These are phyloP conservation scores for Myriosclerotinia curreyana DNA, from an alignment of 2,329 filamentous ascomycete species.

Conservation along the genomic window DNA sequence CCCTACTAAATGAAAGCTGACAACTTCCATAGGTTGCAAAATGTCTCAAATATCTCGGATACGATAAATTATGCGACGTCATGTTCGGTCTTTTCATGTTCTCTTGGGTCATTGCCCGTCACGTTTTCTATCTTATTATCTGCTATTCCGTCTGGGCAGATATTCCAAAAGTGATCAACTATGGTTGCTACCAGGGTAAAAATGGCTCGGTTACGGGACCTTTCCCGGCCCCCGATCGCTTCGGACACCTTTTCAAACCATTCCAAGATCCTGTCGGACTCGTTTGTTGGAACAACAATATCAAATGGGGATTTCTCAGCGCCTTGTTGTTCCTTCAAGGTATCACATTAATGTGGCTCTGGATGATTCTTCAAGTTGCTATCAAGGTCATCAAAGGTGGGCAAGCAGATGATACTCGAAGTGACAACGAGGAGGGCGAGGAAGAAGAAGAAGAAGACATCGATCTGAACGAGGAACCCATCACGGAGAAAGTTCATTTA, in stretches of 20 bases:
- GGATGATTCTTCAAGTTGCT: slow-evolving; percentile 81
- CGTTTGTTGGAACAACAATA: slow-evolving; percentile 73
- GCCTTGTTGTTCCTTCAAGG: slow-evolving; percentile 75
- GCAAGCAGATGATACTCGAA: slow-evolving; percentile 79
- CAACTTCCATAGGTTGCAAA: slow-evolving; percentile 68
- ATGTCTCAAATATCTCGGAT: slow-evolving; percentile 85
- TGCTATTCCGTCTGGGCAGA: slow-evolving; percentile 79
- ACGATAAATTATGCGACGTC: slow-evolving; percentile 71
- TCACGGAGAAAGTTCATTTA: slow-evolving; percentile 20
- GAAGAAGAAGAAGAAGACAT: slow-evolving; percentile 49
- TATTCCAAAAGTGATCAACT: slow-evolving; percentile 57
- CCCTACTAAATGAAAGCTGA: slow-evolving; percentile 17
- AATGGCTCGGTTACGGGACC: slow-evolving; percentile 55
- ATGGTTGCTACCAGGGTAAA: slow-evolving; percentile 68
- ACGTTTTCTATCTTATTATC: slow-evolving; percentile 73
- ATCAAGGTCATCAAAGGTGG: slow-evolving; percentile 73
- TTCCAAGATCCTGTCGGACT: slow-evolving; percentile 68
- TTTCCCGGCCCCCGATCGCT: slow-evolving; percentile 48
- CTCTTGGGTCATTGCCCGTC: slow-evolving; percentile 79
- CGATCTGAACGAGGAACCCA: slow-evolving; percentile 25
- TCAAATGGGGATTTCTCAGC: slow-evolving; percentile 74
- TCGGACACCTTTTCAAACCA: slow-evolving; percentile 67
- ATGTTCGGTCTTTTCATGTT: slow-evolving; percentile 83
- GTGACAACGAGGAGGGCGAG: slow-evolving; percentile 69
- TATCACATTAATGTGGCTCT: slow-evolving; percentile 84